Evolutionary conservation across 495 filamentous ascomycete genomes (phyloP).

Genomic region (Xylaria telfairii): DNA sequence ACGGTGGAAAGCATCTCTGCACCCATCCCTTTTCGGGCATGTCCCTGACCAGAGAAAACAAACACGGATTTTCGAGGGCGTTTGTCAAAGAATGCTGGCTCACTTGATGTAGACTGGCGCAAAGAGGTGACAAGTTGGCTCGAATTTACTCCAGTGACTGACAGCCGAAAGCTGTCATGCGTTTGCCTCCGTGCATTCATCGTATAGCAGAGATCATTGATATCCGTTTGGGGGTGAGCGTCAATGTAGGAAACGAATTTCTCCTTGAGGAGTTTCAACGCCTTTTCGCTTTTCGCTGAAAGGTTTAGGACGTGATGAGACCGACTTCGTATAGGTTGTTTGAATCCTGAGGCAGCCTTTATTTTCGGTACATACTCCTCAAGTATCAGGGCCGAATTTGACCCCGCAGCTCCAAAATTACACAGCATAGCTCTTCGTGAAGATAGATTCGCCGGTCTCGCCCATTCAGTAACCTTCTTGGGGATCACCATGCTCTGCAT

Average conservation of each 20-base stretch:
- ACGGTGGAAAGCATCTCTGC: slow-evolving; percentile 26
- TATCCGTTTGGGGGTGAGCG: neutral
- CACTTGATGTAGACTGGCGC: slow-evolving; percentile 3
- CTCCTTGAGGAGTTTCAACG: slow-evolving; percentile 7
- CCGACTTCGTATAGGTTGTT: neutral
- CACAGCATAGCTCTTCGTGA: slow-evolving; percentile 46
- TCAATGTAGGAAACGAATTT: slow-evolving; percentile 17
- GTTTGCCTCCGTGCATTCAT: slow-evolving; percentile 27
- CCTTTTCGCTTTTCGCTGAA: slow-evolving; percentile 28
- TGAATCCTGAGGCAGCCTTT: neutral
- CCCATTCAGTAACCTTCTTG: slow-evolving; percentile 41
- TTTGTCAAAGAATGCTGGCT: neutral
- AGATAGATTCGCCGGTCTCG: slow-evolving; percentile 21
- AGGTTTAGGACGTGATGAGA: slow-evolving; percentile 24
- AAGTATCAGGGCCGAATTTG: slow-evolving; percentile 33
- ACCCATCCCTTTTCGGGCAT: slow-evolving; percentile 27
- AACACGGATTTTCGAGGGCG: slow-evolving; percentile 20
- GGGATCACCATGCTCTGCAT: slow-evolving; percentile 46
- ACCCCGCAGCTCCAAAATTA: slow-evolving; percentile 33
- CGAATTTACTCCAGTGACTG: slow-evolving; percentile 12
- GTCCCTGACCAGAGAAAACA: slow-evolving; percentile 34
- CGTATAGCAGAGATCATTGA: slow-evolving; percentile 33
- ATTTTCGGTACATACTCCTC: slow-evolving; percentile 1
- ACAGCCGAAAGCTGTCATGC: slow-evolving; percentile 21
- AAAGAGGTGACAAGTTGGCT: slow-evolving; percentile 9